Percentiles rank a stretch among this genome's conserved stretches.
These are phyloP conservation scores for Picea sitchensis DNA, from an alignment of 75 land plant genomes.

Conservation along the genomic window DNA sequence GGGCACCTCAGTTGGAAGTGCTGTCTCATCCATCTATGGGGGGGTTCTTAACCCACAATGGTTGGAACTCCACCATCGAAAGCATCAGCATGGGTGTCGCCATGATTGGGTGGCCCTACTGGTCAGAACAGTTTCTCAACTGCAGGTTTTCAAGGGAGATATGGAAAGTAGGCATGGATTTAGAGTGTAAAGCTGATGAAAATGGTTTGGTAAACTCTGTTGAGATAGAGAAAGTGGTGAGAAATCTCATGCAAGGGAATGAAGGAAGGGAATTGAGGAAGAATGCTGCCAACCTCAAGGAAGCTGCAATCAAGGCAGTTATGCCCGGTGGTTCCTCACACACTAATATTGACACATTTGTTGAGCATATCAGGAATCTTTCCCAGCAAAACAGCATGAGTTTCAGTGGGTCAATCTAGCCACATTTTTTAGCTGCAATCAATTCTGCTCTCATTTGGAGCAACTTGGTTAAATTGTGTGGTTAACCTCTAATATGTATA, in stretches of 20 bases:
- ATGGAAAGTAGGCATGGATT: constrained; percentile 3
- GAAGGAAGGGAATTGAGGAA: not conserved
- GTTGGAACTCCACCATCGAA: constrained; percentile 28
- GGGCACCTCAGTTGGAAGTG: constrained; percentile 21
- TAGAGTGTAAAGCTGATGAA: not conserved
- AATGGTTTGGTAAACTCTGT: not conserved
- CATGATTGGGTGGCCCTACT: constrained; percentile 18
- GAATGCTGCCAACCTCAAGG: not conserved
- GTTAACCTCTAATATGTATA: no score
- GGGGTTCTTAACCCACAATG: constrained; percentile 24
- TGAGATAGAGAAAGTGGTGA: not conserved
- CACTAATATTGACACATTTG: not conserved
- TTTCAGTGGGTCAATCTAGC: no score
- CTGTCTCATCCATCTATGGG: constrained; percentile 20
- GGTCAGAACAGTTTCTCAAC: constrained; percentile 17
- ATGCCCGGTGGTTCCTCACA: not conserved
- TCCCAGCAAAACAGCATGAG: not conserved
- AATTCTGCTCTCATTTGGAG: no score
- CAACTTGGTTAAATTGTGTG: no score
- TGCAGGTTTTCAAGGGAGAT: not conserved
- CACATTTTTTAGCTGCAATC: no score
- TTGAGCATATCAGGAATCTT: not conserved
- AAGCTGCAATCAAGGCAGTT: not conserved
- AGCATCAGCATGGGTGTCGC: constrained; percentile 25
- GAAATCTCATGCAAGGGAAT: not conserved